Evolutionary conservation across 2,329 filamentous ascomycete species (phyloP).

Genomic region (Ploettnerulaceae sp.): DNA sequence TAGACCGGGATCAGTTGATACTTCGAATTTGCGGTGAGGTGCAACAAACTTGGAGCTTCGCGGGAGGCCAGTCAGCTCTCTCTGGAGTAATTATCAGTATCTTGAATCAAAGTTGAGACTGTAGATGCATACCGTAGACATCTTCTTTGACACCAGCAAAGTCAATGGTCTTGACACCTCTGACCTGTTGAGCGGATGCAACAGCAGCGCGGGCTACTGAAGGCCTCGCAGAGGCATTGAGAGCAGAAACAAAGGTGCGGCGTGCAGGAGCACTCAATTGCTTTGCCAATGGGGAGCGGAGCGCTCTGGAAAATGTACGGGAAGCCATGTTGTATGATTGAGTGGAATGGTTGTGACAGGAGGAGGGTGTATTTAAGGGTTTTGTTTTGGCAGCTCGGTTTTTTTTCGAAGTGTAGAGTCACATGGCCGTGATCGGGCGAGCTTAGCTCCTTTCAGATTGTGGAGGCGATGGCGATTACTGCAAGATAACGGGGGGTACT

Average conservation of each 20-base stretch:
- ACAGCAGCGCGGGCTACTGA: slow-evolving; percentile 45
- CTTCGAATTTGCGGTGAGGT: slow-evolving; percentile 15
- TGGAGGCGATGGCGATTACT: slow-evolving; percentile 5
- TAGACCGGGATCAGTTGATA: slow-evolving; percentile 37
- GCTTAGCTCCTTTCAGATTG: slow-evolving; percentile 1
- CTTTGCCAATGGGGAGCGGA: slow-evolving; percentile 58
- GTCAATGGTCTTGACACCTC: slow-evolving; percentile 98
- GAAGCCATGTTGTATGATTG: slow-evolving; percentile 63
- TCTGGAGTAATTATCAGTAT: slow-evolving; percentile 49
- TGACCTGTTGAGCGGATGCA: slow-evolving; percentile 50
- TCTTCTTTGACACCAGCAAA: slow-evolving; percentile 91
- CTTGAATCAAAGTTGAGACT: not conserved
- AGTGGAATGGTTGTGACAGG: slow-evolving; percentile 19
- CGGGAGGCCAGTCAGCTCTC: slow-evolving; percentile 95
- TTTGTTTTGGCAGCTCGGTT: slow-evolving; percentile 12
- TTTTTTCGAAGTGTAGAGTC: slow-evolving; percentile 18
- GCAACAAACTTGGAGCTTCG: slow-evolving; percentile 85
- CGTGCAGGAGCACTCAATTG: slow-evolving; percentile 58
- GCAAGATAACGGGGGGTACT: slow-evolving; percentile 9
- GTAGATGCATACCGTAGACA: slow-evolving; percentile 70
- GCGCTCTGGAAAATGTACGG: slow-evolving; percentile 64
- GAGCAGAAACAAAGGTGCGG: slow-evolving; percentile 58
- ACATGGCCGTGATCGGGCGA: not conserved
- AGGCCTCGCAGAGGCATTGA: slow-evolving; percentile 51
- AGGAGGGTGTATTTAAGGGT: not conserved